These are phyloP conservation scores for Cyberlindnera mrakii DNA, from an alignment of 805 yeast species.

Conservation along the genomic window DNA sequence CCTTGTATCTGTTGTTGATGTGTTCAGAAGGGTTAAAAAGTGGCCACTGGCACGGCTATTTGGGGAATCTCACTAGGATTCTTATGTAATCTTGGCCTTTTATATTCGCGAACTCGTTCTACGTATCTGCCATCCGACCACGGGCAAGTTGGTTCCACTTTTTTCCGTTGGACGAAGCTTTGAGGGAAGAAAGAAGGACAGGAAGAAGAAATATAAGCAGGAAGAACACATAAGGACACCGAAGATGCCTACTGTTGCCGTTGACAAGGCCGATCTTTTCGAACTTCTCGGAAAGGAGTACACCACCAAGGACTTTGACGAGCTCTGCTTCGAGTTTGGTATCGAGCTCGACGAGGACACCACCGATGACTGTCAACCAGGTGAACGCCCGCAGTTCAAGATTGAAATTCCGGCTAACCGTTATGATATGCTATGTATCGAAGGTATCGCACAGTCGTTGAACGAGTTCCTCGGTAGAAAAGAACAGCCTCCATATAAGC, in stretches of 20 bases:
- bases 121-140: no score
- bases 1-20: not conserved
- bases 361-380: conserved; percentile 59
- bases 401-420: conserved; percentile 98
- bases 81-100: no score
- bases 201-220: no score
- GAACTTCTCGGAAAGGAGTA: conserved; percentile 64
- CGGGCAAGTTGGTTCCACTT: no score
- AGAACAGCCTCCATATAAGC: conserved; percentile 59
- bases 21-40: not conserved
- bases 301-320: conserved; percentile 91
- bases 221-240: no score
- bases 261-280: conserved; percentile 89
- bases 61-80: no score
- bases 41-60: no score
- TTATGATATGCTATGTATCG: conserved; percentile 96
- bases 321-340: conserved; percentile 95
- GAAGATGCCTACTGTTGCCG: conserved; percentile 91
- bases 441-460: conserved; percentile 94
- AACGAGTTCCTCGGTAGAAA: conserved; percentile 79
- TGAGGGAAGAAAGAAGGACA: no score
- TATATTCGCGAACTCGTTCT: no score
- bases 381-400: conserved; percentile 93
- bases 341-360: conserved; percentile 97
- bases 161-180: no score